Conservation (phyloP, 306 rosid species). For the Argentina anserina region DNA sequence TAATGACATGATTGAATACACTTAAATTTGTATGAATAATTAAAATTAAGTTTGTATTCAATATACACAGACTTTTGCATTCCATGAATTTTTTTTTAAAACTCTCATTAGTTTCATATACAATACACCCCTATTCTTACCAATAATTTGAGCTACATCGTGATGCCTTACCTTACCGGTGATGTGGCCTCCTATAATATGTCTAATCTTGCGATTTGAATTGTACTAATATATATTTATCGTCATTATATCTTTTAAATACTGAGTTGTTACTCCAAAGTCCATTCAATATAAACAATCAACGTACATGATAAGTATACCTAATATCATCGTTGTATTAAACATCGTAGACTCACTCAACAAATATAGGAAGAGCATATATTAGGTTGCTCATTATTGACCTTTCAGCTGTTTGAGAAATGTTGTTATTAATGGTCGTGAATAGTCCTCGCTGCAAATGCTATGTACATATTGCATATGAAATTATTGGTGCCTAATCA, state of each 20-base stretch:
- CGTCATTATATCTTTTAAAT: not conserved
- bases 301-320: not conserved
- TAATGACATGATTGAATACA: too few relatives aligned
- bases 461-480: not conserved
- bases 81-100: too few relatives aligned
- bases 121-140: too few relatives aligned
- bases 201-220: not conserved
- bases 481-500: not conserved
- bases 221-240: not conserved
- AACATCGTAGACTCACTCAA: not conserved
- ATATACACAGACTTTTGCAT: too few relatives aligned
- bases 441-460: constrained; percentile 3
- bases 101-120: too few relatives aligned
- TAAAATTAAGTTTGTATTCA: too few relatives aligned
- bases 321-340: not conserved
- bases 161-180: not conserved
- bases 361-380: not conserved
- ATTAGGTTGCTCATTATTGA: constrained; percentile 6
- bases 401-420: constrained; percentile 1
- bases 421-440: not conserved
- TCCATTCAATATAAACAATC: too few relatives aligned
- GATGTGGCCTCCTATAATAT: not conserved
- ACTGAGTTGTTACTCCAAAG: not conserved
- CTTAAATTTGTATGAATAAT: too few relatives aligned
- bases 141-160: not conserved